Conservation (phyloP, 805 yeast genomes). For the Phaffomyces antillensis region DNA sequence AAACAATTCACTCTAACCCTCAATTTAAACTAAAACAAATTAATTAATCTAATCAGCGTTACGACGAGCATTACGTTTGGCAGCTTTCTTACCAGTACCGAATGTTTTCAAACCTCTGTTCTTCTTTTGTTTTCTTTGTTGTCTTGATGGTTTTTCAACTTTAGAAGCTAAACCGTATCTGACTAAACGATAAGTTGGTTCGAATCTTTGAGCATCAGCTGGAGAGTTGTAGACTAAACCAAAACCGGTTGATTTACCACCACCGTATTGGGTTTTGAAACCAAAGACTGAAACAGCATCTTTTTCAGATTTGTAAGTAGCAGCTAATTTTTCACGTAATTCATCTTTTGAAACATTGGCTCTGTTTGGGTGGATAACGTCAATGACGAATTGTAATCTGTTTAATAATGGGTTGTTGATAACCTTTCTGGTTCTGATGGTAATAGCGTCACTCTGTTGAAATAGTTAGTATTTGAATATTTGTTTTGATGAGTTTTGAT, state of each 20-base stretch:
- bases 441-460: constrained; percentile 93
- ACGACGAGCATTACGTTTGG: constrained; percentile 89
- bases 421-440: constrained; percentile 98
- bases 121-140: constrained; percentile 99
- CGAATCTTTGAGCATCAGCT: constrained; percentile 97
- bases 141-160: constrained; percentile 98
- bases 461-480: constrained; percentile 15
- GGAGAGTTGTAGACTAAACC: constrained; percentile 97
- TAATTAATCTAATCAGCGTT: constrained; percentile 56
- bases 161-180: constrained; percentile 96
- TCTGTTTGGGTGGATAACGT: constrained; percentile 98
- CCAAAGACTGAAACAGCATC: constrained; percentile 96
- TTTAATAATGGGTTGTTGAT: constrained; percentile 98
- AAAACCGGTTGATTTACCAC: constrained; percentile 98
- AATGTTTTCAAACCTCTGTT: constrained; percentile 99
- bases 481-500: not conserved
- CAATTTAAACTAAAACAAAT: too few relatives aligned
- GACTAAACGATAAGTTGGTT: constrained; percentile 98
- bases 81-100: constrained; percentile 95
- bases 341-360: constrained; percentile 99
- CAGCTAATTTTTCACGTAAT: constrained; percentile 90
- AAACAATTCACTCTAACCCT: too few relatives aligned
- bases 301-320: constrained; percentile 84
- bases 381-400: constrained; percentile 99
- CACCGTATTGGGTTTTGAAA: constrained; percentile 99